A percentile compares a stretch with the other conserved stretches of the same genome.
These are phyloP conservation scores for Lipomyces yamadae DNA, from an alignment of 805 yeast genomes.

Conservation along the genomic window DNA sequence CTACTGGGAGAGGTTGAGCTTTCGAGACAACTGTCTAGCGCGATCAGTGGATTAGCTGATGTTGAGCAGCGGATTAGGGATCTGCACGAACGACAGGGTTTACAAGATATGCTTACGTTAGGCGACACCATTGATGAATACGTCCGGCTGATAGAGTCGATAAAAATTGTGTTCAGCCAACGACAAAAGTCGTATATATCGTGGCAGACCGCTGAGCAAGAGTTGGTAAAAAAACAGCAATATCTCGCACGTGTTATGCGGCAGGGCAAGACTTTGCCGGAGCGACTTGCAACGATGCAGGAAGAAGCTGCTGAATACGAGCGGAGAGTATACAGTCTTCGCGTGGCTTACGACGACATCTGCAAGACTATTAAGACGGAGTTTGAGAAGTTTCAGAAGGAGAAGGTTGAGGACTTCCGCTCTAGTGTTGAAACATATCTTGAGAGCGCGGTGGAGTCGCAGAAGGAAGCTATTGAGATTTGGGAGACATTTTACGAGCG, in stretches of 20 bases:
- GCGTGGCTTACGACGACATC: constrained; percentile 64
- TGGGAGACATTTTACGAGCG: constrained; percentile 68
- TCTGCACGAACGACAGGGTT: constrained; percentile 72
- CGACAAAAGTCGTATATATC: constrained; percentile 62
- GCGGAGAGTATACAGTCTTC: constrained; percentile 57
- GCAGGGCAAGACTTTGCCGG: constrained; percentile 60
- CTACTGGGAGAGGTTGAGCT: constrained; percentile 76
- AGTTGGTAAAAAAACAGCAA: constrained; percentile 53
- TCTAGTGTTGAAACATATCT: constrained; percentile 87
- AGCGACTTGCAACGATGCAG: constrained; percentile 61
- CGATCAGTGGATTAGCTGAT: constrained; percentile 71
- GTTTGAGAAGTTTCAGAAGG: constrained; percentile 68
- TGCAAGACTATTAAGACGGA: constrained; percentile 71
- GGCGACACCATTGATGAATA: constrained; percentile 91
- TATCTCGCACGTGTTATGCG: constrained; percentile 54
- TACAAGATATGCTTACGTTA: constrained; percentile 84
- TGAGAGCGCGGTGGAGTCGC: constrained; percentile 89
- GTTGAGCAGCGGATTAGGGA: constrained; percentile 74
- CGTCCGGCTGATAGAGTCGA: constrained; percentile 73
- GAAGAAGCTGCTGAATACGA: constrained; percentile 64
- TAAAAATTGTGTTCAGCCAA: constrained; percentile 73
- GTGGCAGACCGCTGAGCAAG: constrained; percentile 54
- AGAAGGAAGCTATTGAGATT: constrained; percentile 69
- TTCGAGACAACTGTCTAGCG: constrained; percentile 64
- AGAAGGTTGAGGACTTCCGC: constrained; percentile 80